Evolutionary conservation across 2,329 filamentous ascomycete genomes (phyloP), one percentile per base, ranked within the genome.

Genomic region (Byssothecium circinans): DNA sequence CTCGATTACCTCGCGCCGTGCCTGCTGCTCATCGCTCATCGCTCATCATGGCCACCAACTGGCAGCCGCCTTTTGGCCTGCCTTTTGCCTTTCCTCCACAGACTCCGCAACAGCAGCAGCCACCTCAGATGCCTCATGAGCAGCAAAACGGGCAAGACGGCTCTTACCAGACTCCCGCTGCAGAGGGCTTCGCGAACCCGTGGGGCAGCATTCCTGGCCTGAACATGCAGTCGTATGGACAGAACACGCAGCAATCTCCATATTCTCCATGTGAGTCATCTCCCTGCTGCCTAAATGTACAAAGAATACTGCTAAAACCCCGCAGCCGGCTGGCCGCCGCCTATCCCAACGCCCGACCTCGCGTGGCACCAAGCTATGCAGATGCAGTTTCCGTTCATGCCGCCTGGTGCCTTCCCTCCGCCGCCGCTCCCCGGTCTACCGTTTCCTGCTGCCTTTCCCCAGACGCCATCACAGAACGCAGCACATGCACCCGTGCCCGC

Each of bases 21-120:
- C 25, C 38, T 34, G 29, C n/a, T n/a, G n/a, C n/a, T n/a, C n/a
- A n/a, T n/a, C n/a, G n/a, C n/a, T n/a, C n/a, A n/a, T n/a, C n/a
- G n/a, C n/a, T 36, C 51, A 43, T 25, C 22, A 69, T 69, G 66
- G 64, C 64, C 14, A 64, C 60, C 57, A 60, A 66, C 52, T 59
- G 58, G 41, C 64, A 60, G 44, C 62, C 61, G 11, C 55, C 50
- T 14, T 61, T 58, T 43, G 56, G 60, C 49, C 41, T 58, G 46
- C 57, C 60, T 43, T 61, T 65, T 39, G 52, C 52, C 11, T 25
- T 45, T 27, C 37, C 43, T 12, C 57, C 50, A 8, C 56, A 46
- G 40, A 51, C 58, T 5, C 52, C 50, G 10, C 54, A 38, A 38
- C 54, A 46, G 33, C 42, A 30, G 30, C 48, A 29, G 27, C 48